These are phyloP conservation scores for Vicia villosa DNA, from an alignment of 306 rosid species.

Conservation along the genomic window DNA sequence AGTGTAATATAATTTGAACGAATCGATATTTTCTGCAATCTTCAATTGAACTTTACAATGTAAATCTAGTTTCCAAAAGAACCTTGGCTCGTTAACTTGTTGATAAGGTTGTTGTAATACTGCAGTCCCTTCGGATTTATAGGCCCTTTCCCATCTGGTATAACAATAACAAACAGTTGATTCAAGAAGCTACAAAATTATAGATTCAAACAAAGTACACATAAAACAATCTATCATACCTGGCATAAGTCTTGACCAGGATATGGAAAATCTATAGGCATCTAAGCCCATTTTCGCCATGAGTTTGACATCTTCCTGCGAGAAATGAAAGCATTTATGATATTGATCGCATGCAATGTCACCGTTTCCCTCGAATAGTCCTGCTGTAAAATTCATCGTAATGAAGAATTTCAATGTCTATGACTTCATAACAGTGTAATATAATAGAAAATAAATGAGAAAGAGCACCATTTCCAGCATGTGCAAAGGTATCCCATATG, in stretches of 20 bases:
- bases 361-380: neutral
- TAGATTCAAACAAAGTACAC: neutral
- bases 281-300: conserved; percentile 29
- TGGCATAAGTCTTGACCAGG: conserved; percentile 32
- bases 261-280: conserved; percentile 22
- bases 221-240: neutral
- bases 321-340: conserved; percentile 31
- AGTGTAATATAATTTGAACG: too few species aligned
- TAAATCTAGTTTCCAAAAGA: neutral
- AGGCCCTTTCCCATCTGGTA: conserved; percentile 67
- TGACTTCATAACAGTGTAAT: neutral
- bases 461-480: too few species aligned
- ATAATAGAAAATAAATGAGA: too few species aligned
- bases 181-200: conserved; percentile 5
- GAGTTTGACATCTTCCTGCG: conserved; percentile 30
- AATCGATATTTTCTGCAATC: too few species aligned
- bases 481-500: too few species aligned
- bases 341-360: conserved; percentile 36
- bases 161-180: neutral
- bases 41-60: neutral
- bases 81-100: conserved; percentile 59
- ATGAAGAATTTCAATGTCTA: neutral
- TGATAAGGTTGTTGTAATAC: conserved; percentile 67
- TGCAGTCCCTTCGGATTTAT: conserved; percentile 68
- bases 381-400: conserved; percentile 4